These are phyloP conservation scores for Mortierella antarctica DNA, from an alignment of 192 early-diverging fungal species.

Conservation along the genomic window DNA sequence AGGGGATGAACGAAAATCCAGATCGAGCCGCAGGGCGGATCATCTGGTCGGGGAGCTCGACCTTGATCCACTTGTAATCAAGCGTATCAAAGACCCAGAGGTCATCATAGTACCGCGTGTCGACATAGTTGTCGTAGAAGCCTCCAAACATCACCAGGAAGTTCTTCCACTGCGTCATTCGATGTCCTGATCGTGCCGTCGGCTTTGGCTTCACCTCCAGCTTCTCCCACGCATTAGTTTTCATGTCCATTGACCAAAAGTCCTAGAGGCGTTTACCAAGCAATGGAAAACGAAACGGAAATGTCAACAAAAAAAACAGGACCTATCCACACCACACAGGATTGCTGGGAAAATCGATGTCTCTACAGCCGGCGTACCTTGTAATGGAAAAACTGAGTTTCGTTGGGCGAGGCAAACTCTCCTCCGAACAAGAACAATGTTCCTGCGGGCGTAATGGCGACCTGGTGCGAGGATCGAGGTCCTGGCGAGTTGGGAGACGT, in stretches of 20 bases:
- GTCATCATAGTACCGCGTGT: conserved; percentile 72
- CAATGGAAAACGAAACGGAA: conserved; percentile 5
- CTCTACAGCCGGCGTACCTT: conserved; percentile 10
- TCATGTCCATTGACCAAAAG: conserved; percentile 78
- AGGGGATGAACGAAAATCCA: conserved; percentile 69
- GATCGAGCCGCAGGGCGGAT: conserved; percentile 59
- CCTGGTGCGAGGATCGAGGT: conserved; percentile 77
- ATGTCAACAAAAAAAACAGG: not conserved
- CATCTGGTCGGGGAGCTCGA: conserved; percentile 49
- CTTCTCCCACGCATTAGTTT: conserved; percentile 75
- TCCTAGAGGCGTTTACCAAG: conserved; percentile 61
- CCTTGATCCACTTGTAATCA: conserved; percentile 63
- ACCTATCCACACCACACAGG: not conserved
- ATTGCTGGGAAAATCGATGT: not conserved
- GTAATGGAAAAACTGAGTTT: conserved; percentile 74
- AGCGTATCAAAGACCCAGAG: conserved; percentile 74
- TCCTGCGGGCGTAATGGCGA: conserved; percentile 67
- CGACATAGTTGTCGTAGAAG: conserved; percentile 57
- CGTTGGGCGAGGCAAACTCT: conserved; percentile 71
- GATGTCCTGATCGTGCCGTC: conserved; percentile 70
- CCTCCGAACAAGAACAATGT: conserved; percentile 74
- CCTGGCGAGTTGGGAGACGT: conserved; percentile 72
- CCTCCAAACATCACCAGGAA: conserved; percentile 75
- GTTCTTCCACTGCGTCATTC: conserved; percentile 74
- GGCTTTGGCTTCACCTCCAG: conserved; percentile 67